Percentiles rank a stretch among this genome's conserved stretches.
These are phyloP conservation scores for Thalassiosira hispida DNA, from an alignment of 352 stramenopile species.

Conservation along the genomic window DNA sequence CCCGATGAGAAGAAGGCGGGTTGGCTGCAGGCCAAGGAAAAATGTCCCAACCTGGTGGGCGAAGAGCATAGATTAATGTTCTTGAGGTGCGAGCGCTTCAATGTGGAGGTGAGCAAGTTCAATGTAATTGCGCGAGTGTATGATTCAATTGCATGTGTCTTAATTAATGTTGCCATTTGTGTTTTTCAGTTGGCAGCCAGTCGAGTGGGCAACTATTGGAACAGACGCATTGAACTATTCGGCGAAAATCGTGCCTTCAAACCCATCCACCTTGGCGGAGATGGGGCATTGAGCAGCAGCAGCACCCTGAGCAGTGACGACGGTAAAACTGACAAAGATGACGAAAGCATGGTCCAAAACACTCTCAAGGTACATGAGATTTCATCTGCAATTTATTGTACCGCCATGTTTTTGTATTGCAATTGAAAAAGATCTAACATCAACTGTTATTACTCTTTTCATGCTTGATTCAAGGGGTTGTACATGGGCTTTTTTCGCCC, in stretches of 20 bases:
- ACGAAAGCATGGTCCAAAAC: conserved; percentile 6
- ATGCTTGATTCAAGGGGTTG: conserved; percentile 32
- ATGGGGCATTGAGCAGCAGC: conserved; percentile 12
- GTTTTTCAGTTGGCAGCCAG: conserved; percentile 37
- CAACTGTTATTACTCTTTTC: too few species aligned
- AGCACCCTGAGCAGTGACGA: background rate
- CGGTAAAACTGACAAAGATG: background rate
- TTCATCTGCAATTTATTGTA: too few species aligned
- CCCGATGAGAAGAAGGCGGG: conserved; percentile 35
- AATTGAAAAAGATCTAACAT: too few species aligned
- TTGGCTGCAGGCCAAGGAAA: conserved; percentile 30
- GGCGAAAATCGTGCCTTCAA: conserved; percentile 49
- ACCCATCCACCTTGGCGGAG: conserved; percentile 36
- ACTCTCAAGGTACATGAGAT: too few species aligned
- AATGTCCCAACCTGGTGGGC: conserved; percentile 37
- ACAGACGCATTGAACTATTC: conserved; percentile 59
- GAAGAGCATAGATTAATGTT: conserved; percentile 55
- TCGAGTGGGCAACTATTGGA: conserved; percentile 54
- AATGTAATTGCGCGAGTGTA: background rate
- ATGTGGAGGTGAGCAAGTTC: conserved; percentile 46
- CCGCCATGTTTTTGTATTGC: too few species aligned
- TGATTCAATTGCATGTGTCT: background rate
- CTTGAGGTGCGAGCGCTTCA: conserved; percentile 61
- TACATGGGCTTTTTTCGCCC: conserved; percentile 29
- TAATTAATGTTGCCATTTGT: conserved; percentile 11